Evolutionary conservation across 306 rosid genomes (phyloP).

Genomic region (Trifolium fragiferum): DNA sequence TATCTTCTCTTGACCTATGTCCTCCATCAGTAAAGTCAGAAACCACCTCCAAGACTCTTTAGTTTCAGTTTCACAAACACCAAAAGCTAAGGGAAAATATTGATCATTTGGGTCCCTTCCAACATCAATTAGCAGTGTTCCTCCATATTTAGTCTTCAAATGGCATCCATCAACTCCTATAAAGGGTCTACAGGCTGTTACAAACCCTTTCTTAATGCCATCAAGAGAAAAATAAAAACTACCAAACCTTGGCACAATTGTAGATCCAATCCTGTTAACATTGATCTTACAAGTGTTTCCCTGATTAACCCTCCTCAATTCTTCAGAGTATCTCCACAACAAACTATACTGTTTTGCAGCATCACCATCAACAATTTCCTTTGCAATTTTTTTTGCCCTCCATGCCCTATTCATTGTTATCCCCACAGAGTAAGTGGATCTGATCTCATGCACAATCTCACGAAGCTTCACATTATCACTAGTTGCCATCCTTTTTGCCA

Average conservation of each 20-base stretch:
- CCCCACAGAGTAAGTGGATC: neutral
- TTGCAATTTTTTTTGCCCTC: neutral
- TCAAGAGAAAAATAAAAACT: neutral
- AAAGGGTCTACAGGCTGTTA: neutral
- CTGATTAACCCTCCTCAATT: neutral
- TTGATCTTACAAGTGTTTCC: neutral
- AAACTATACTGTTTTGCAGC: neutral
- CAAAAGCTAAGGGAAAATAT: neutral
- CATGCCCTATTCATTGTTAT: neutral
- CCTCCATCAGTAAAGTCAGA: neutral
- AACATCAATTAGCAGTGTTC: neutral
- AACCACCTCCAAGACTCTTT: neutral
- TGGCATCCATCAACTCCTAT: neutral
- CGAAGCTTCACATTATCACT: too few species aligned
- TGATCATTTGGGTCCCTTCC: neutral
- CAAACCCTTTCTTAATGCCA: neutral
- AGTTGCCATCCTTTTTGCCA: neutral
- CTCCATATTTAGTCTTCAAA: neutral
- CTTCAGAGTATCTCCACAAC: neutral
- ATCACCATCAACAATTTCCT: neutral
- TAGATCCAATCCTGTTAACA: neutral
- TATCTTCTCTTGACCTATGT: neutral
- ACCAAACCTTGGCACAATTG: neutral
- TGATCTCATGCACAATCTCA: too few species aligned
- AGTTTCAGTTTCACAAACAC: neutral